Percentiles rank a stretch among this genome's conserved stretches.
Conservation (phyloP, 140 eudicot genomes). For the Flaveria floridana region DNA sequence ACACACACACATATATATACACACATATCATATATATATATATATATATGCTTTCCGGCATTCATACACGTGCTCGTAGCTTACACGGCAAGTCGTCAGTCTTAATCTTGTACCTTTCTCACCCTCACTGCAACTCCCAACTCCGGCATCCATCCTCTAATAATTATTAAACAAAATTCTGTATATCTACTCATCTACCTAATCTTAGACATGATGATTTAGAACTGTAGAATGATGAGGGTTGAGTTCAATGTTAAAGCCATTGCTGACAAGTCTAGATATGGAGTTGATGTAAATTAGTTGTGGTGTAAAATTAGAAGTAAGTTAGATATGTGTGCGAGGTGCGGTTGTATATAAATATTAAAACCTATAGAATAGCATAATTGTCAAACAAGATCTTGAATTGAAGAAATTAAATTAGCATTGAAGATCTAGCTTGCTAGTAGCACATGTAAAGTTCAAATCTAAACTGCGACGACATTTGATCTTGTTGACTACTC, state of each 20-base stretch:
- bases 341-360: too few relatives aligned
- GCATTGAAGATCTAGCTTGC: constrained; percentile 11
- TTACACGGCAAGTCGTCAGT: constrained; percentile 51
- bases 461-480: background rate
- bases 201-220: too few relatives aligned
- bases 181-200: too few relatives aligned
- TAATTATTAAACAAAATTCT: too few relatives aligned
- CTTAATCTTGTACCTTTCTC: constrained; percentile 1
- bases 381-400: background rate
- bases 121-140: constrained; percentile 8
- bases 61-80: constrained; percentile 55
- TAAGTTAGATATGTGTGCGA: too few relatives aligned
- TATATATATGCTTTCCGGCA: constrained; percentile 10
- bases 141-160: constrained; percentile 1
- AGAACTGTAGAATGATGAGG: too few relatives aligned
- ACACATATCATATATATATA: too few relatives aligned
- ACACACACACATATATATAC: background rate
- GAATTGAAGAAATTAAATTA: constrained; percentile 14
- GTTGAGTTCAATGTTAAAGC: too few relatives aligned
- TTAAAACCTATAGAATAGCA: background rate
- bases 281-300: too few relatives aligned
- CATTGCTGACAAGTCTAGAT: too few relatives aligned
- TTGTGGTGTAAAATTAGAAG: too few relatives aligned
- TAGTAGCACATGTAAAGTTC: background rate
- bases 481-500: background rate